Base-by-base conservation (phyloP, 495 filamentous ascomycete species). In the Hyaloscypha variabilis region DNA sequence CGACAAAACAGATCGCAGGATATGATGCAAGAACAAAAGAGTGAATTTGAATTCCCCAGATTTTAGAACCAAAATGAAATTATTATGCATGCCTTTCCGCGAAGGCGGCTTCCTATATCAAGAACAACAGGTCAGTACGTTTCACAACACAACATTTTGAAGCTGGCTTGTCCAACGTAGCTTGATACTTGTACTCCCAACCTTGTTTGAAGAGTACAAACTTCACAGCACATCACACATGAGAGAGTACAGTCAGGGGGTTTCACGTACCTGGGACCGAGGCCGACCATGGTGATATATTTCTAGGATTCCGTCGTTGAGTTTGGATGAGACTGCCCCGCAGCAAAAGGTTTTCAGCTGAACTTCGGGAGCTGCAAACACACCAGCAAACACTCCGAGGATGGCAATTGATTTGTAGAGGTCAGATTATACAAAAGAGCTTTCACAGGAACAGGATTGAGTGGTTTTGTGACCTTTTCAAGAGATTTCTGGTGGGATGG, bases 81-180 rank as follows among this genome's bases (percentile, higher is more conserved):
- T 59, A 64, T 61, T 60, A 64, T 75, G 79, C 86, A 77, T 82
- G 85, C 90, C 91, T 83, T 89, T 92, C 70, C 90, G 89, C 79
- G 89, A 90, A 53, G 88, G 88, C 59, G 84, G 87, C 69, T 84
- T 83, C 73, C 88, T 87, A 63, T 30, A 25, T 13, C 30, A 5
- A 23, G n/a, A 23, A 46, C 31, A 26, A 21, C 19, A 10, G 29
- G 39, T 51, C 46, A 25, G 39, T 17, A 46, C 4, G 39, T 46
- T 46, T 46, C 39, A 46, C 39, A 14, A 46, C 2, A 26, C 17
- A 6, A n/a, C 39, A 46, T 46, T 46, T 46, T 46, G 39, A 46
- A 19, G 17, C 39, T 17, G 3, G 31, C 39, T 17, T 42, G 39
- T 14, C 10, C 6, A 17, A 46, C 39, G 19, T 17, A 17, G 4